A percentile compares a stretch with the other conserved stretches of the same genome.
Evolutionary conservation across 306 rosid species (phyloP).

Genomic region (Cicer cuneatum): DNA sequence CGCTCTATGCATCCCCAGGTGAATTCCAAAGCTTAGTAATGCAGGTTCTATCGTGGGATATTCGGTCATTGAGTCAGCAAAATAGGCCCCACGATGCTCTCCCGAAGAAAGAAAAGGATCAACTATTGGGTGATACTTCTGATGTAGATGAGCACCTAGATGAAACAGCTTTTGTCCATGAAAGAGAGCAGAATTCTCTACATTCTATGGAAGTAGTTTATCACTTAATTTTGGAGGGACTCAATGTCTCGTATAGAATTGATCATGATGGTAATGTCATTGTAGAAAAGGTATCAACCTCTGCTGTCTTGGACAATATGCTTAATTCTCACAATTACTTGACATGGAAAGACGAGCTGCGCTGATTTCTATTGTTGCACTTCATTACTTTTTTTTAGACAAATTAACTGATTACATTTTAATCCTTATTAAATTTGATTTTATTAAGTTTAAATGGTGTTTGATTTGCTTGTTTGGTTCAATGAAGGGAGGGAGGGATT

Average conservation of each 20-base stretch:
- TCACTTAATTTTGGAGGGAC: slow-evolving; percentile 79
- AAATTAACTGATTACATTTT: background rate
- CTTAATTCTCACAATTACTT: slow-evolving; percentile 51
- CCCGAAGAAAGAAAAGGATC: slow-evolving; percentile 44
- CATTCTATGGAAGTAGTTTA: slow-evolving; percentile 55
- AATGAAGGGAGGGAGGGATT: too few relatives aligned
- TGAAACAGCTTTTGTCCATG: slow-evolving; percentile 46
- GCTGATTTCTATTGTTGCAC: slow-evolving; percentile 27
- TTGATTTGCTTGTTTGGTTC: background rate
- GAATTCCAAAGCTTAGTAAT: slow-evolving; percentile 73
- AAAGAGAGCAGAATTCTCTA: slow-evolving; percentile 40
- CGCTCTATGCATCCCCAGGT: slow-evolving; percentile 73
- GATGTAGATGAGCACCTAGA: slow-evolving; percentile 56
- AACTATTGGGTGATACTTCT: slow-evolving; percentile 43
- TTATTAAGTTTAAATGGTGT: background rate
- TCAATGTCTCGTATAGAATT: slow-evolving; percentile 75
- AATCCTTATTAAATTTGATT: background rate
- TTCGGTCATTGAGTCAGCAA: slow-evolving; percentile 80
- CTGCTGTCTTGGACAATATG: slow-evolving; percentile 40
- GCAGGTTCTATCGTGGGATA: slow-evolving; percentile 98
- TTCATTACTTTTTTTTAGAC: background rate
- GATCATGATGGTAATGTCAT: slow-evolving; percentile 60
- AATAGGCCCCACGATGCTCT: slow-evolving; percentile 62
- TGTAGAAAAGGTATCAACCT: slow-evolving; percentile 60
- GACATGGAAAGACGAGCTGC: slow-evolving; percentile 52